A percentile compares a stretch with the other conserved stretches of the same genome.
Conservation (phyloP, 305 asterid species). For the Solanum hybrid region DNA sequence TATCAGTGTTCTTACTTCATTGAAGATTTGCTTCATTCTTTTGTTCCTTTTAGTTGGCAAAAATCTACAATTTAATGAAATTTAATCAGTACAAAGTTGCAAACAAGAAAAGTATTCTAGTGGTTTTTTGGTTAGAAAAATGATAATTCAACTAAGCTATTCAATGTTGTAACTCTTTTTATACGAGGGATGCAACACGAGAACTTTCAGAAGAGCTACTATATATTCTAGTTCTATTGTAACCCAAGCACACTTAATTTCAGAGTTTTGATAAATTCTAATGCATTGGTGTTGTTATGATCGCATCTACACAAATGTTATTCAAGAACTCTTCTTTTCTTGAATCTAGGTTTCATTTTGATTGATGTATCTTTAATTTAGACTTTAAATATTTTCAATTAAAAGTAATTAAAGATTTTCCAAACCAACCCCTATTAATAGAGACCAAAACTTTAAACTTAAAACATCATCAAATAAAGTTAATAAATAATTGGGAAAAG, state of each 20-base stretch:
- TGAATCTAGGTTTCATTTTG: background rate
- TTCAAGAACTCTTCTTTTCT: background rate
- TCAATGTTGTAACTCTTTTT: background rate
- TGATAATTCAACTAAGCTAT: background rate
- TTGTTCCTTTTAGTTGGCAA: conserved; percentile 28
- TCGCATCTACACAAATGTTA: background rate
- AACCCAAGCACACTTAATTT: background rate
- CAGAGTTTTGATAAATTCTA: background rate
- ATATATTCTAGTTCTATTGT: background rate
- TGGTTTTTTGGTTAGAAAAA: background rate
- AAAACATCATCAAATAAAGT: background rate
- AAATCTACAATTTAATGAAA: conserved; percentile 5
- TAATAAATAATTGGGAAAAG: background rate
- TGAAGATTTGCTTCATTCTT: conserved; percentile 28
- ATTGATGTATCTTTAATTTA: background rate
- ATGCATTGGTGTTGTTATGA: background rate
- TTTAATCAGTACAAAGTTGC: background rate
- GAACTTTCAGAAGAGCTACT: background rate
- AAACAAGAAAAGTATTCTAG: background rate
- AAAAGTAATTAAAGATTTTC: background rate
- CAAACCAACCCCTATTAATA: background rate
- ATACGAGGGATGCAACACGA: background rate
- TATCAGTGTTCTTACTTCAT: conserved; percentile 18
- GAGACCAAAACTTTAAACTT: too few species aligned
- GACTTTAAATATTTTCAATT: background rate